Conservation (phyloP, 2,329 filamentous ascomycete genomes). For the Lasiodiplodia hormozganensis region DNA sequence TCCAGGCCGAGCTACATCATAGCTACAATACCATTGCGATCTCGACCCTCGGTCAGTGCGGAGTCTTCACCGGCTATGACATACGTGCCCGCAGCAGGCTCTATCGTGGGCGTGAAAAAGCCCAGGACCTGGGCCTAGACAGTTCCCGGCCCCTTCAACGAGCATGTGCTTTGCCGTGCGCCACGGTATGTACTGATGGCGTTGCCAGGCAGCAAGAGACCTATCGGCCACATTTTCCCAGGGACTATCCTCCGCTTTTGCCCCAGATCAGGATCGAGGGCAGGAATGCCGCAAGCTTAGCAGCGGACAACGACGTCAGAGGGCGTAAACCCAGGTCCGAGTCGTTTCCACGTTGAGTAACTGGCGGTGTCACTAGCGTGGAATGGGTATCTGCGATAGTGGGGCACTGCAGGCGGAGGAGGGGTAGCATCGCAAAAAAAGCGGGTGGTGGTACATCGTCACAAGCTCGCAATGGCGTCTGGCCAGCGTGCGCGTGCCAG, state of each 20-base stretch:
- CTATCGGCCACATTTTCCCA: background rate
- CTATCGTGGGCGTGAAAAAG: background rate
- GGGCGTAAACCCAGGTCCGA: slow-evolving; percentile 1
- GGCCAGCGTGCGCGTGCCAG: slow-evolving; percentile 16
- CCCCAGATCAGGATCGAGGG: background rate
- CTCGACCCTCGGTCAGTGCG: slow-evolving; percentile 3
- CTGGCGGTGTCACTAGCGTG: background rate
- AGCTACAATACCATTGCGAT: slow-evolving; percentile 5
- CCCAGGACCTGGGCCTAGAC: slow-evolving; percentile 3
- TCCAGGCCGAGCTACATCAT: slow-evolving; percentile 13
- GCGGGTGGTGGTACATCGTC: slow-evolving; percentile 25
- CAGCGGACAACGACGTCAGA: slow-evolving; percentile 8
- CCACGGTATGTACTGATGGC: background rate
- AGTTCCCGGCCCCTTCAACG: background rate
- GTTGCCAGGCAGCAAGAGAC: background rate
- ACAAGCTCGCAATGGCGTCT: slow-evolving; percentile 13
- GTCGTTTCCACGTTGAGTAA: background rate
- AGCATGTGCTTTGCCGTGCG: background rate
- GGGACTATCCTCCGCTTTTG: background rate
- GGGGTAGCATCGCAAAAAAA: slow-evolving; percentile 13
- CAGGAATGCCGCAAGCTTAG: background rate
- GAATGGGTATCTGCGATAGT: slow-evolving; percentile 15
- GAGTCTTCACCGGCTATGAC: slow-evolving; percentile 10
- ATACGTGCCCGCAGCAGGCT: background rate
- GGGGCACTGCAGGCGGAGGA: slow-evolving; percentile 24